Evolutionary conservation across 495 filamentous ascomycete species (phyloP).

Genomic region (Rhypophila decipiens): DNA sequence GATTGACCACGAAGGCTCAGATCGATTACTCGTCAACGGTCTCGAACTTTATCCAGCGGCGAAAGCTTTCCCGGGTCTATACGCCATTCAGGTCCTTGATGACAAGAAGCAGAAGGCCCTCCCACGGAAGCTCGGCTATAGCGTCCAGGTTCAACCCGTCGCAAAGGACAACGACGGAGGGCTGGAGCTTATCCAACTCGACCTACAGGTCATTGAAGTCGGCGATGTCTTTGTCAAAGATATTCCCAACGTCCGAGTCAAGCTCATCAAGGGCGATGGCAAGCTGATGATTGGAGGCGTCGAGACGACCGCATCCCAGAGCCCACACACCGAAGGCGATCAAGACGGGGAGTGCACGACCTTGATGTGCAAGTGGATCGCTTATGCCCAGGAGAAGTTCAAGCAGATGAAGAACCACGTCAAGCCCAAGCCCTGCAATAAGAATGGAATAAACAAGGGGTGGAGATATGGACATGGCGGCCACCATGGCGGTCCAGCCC

Average conservation of each 20-base stretch:
- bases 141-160: slow-evolving; percentile 18
- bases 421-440: slow-evolving; percentile 20
- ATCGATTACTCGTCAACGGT: slow-evolving; percentile 37
- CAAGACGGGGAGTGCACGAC: slow-evolving; percentile 34
- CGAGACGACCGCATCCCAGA: slow-evolving; percentile 13
- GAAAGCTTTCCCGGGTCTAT: slow-evolving; percentile 19
- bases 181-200: slow-evolving; percentile 36
- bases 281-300: slow-evolving; percentile 37
- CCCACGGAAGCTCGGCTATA: slow-evolving; percentile 32
- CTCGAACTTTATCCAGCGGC: slow-evolving; percentile 37
- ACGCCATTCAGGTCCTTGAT: slow-evolving; percentile 27
- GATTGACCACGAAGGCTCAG: slow-evolving; percentile 29
- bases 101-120: slow-evolving; percentile 7
- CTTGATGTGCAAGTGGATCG: slow-evolving; percentile 40
- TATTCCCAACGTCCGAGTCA: slow-evolving; percentile 40
- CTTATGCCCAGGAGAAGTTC: slow-evolving; percentile 33
- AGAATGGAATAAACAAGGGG: slow-evolving; percentile 1
- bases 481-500: not conserved
- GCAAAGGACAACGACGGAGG: slow-evolving; percentile 24
- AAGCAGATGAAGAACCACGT: slow-evolving; percentile 22
- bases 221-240: slow-evolving; percentile 35
- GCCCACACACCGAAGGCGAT: slow-evolving; percentile 10
- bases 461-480: not conserved
- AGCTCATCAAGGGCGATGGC: slow-evolving; percentile 38
- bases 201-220: slow-evolving; percentile 47